These are phyloP conservation scores for Alternaria atra DNA, from an alignment of 2,329 filamentous ascomycete species.

Conservation along the genomic window DNA sequence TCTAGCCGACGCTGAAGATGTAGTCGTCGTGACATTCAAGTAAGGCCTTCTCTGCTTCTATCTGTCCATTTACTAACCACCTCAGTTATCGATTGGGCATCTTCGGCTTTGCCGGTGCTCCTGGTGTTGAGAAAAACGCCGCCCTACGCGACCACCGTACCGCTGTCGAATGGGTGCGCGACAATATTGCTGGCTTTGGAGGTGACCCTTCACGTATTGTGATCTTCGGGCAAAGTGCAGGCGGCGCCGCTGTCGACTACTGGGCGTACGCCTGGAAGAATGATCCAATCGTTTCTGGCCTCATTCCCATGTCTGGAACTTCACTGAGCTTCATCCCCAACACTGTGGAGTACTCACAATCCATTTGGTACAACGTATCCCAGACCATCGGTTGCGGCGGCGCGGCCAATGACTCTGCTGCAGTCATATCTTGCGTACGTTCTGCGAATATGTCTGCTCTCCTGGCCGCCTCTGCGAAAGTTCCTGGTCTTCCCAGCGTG, in stretches of 20 bases:
- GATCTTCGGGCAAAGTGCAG: conserved; percentile 53
- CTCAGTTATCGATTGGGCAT: conserved; percentile 50
- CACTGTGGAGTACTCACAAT: conserved; percentile 35
- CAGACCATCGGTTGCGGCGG: conserved; percentile 49
- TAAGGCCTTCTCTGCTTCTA: conserved; percentile 4
- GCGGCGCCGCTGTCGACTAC: conserved; percentile 56
- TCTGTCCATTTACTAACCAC: background rate
- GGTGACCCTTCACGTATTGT: conserved; percentile 52
- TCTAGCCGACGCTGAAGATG: conserved; percentile 38
- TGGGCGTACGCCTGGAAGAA: conserved; percentile 59
- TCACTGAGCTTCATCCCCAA: conserved; percentile 45
- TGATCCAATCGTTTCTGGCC: conserved; percentile 60
- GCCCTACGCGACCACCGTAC: conserved; percentile 44
- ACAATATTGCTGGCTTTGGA: conserved; percentile 54
- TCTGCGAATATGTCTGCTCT: conserved; percentile 30
- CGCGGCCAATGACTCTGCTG: conserved; percentile 26
- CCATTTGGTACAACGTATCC: conserved; percentile 50
- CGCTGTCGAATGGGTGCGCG: conserved; percentile 51
- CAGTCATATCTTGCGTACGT: conserved; percentile 51
- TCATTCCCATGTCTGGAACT: conserved; percentile 61
- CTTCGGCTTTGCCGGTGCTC: conserved; percentile 51
- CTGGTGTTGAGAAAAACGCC: conserved; percentile 48
- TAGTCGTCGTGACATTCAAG: conserved; percentile 44
- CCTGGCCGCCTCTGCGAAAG: conserved; percentile 38
- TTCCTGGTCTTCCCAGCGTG: conserved; percentile 37